Base-by-base conservation (phyloP, 371 early-diverging fungal species). In the Actinomucor elegans region DNA sequence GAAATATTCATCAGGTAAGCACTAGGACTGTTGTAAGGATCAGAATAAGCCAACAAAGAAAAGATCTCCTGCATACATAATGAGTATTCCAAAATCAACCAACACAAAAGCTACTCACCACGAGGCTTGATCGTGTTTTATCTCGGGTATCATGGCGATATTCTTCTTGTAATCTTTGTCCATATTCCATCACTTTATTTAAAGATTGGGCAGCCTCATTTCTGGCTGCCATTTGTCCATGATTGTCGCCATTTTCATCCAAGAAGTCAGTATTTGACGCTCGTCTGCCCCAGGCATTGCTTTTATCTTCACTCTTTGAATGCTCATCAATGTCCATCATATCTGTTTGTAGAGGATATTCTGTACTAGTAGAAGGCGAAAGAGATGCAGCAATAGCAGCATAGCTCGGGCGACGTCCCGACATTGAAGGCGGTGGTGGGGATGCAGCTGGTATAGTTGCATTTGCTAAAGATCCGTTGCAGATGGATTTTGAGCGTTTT, bases 1-100 rank as follows among this genome's bases (percentile, higher is more conserved):
- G 60, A 50, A 3, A 44, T 17, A 47, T 77, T 73, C 29, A 92
- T 55, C 41, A 89, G 61, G 47, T 79, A 73, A 0, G 81, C 63
- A 8, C 84, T 69, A 23, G 86, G 79, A 56, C 83, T 81, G 28
- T 66, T 52, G 12, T 56, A 53, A 7, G 85, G 84, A 34, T 91
- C 84, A 3, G 79, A 61, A 55, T 96, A 94, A 3, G 94, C 94
- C 28, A 93, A 59, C 28, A 94, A 69, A 18, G 93, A 85, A 59
- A 92, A 93, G 18, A 70, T 64, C 47, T 73, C 71, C 70, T 72
- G 44, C 17, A 7, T 2, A 6, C 15, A 18, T 32, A 6, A 27
- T 26, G 12, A 18, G 38, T 10, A 4, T 18, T 17, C 11, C 20
- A 7, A 11, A 35, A 5, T n/a, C 36, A 21, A 20, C 14, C 40